Conservation (phyloP, 352 stramenopile genomes). For the Phytophthora sansomeana region DNA sequence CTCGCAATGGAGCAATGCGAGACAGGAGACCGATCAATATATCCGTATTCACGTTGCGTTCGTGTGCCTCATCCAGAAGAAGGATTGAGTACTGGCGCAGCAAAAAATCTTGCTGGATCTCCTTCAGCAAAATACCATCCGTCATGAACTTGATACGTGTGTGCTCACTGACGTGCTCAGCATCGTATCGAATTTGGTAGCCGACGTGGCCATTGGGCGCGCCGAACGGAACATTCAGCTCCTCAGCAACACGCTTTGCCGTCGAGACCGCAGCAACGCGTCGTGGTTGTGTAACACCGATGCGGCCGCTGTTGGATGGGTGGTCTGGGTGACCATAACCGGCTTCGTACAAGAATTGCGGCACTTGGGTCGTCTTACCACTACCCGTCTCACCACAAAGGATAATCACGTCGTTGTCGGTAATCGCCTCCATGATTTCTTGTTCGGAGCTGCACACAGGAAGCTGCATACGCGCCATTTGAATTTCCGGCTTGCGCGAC, state of each 20-base stretch:
- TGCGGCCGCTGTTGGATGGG: constrained; percentile 60
- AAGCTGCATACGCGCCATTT: constrained; percentile 94
- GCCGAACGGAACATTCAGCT: constrained; percentile 94
- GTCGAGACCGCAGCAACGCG: constrained; percentile 98
- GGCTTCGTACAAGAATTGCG: constrained; percentile 98
- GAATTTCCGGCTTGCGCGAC: constrained; percentile 86
- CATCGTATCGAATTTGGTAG: constrained; percentile 99
- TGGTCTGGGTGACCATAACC: constrained; percentile 85
- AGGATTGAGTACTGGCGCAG: constrained; percentile 84
- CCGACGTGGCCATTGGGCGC: constrained; percentile 81
- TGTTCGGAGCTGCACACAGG: constrained; percentile 98
- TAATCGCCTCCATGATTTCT: constrained; percentile 99
- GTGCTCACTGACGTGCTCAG: constrained; percentile 86
- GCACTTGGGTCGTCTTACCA: constrained; percentile 98
- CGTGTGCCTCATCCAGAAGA: constrained; percentile 96
- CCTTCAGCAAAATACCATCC: constrained; percentile 98
- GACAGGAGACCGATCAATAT: constrained; percentile 97
- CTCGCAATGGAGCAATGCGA: constrained; percentile 93
- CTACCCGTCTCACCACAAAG: constrained; percentile 98
- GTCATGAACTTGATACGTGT: constrained; percentile 99
- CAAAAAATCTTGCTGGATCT: constrained; percentile 92
- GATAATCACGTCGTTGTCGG: constrained; percentile 96
- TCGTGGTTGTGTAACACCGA: constrained; percentile 98
- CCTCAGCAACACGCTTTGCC: constrained; percentile 97
- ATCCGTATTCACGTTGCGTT: constrained; percentile 97